Percentiles rank a stretch among this genome's conserved stretches.
Evolutionary conservation across 257 asterid genomes (phyloP).

Genomic region (Craterostigma plantagineum): DNA sequence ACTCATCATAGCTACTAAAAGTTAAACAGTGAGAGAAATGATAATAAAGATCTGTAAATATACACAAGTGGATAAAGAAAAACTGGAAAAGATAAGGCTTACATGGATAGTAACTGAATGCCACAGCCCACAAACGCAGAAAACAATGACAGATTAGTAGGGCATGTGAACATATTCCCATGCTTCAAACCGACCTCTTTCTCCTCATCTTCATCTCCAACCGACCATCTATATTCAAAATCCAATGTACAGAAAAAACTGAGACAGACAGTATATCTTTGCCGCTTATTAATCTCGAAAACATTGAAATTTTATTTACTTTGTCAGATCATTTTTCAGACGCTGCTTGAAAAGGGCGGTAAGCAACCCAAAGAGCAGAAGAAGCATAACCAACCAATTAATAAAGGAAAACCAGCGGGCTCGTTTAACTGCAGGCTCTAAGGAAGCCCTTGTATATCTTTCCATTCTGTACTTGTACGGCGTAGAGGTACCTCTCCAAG

Average conservation of each 20-base stretch:
- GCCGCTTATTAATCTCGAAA: conserved; percentile 5
- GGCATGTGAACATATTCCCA: conserved; percentile 57
- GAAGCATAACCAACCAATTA: conserved; percentile 34
- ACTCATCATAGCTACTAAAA: background rate
- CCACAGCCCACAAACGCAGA: conserved; percentile 75
- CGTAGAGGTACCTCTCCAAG: conserved; percentile 38
- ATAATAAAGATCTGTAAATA: background rate
- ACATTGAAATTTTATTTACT: conserved; percentile 30
- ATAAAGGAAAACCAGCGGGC: conserved; percentile 59
- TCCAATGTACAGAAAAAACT: conserved; percentile 7
- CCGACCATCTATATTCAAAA: conserved; percentile 31
- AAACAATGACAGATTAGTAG: conserved; percentile 38
- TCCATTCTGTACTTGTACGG: conserved; percentile 42
- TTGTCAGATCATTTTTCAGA: conserved; percentile 63
- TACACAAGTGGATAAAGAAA: background rate
- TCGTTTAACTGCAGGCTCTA: conserved; percentile 28
- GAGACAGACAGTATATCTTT: conserved; percentile 5
- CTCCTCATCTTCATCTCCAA: conserved; percentile 72
- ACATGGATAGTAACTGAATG: conserved; percentile 52
- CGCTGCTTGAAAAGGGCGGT: conserved; percentile 33
- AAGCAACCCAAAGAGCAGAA: conserved; percentile 55
- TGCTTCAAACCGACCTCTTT: conserved; percentile 73
- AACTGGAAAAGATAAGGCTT: conserved; percentile 13
- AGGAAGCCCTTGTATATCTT: conserved; percentile 45
- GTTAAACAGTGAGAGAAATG: background rate